Percentiles rank a stretch among this genome's conserved stretches.
Conservation (phyloP, 352 stramenopile genomes). For the Halophytophthora batemanensis region DNA sequence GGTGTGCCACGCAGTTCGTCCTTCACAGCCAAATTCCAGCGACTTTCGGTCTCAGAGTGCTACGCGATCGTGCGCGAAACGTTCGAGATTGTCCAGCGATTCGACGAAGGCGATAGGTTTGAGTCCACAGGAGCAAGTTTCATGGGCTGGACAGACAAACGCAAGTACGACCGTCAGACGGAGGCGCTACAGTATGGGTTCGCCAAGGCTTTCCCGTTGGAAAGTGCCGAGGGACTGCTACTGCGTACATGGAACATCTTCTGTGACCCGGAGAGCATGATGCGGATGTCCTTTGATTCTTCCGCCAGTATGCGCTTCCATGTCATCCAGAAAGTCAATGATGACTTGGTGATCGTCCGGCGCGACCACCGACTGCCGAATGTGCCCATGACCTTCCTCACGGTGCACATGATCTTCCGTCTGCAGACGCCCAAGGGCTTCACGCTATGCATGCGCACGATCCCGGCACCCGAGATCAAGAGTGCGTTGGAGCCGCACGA, state of each 20-base stretch:
- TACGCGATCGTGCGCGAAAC: conserved; percentile 55
- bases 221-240: conserved; percentile 48
- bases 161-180: conserved; percentile 40
- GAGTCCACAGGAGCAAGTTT: conserved; percentile 44
- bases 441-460: conserved; percentile 67
- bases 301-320: too few species aligned
- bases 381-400: too few species aligned
- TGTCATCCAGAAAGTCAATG: conserved; percentile 50
- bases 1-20: conserved; percentile 47
- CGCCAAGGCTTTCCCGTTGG: conserved; percentile 52
- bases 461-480: conserved; percentile 46
- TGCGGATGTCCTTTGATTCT: too few species aligned
- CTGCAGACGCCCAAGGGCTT: conserved; percentile 48
- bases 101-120: conserved; percentile 42
- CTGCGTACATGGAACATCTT: conserved; percentile 23
- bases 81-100: conserved; percentile 48
- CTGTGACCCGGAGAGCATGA: conserved; percentile 34
- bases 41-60: conserved; percentile 22
- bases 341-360: conserved; percentile 48
- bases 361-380: too few species aligned
- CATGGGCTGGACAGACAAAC: conserved; percentile 62
- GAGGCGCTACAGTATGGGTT: conserved; percentile 72
- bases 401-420: conserved; percentile 68
- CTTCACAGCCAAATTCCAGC: conserved; percentile 30
- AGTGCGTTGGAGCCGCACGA: conserved; percentile 44